Conservation (phyloP, 176 grass and related monocot species). For the Dactylis glomerata region DNA sequence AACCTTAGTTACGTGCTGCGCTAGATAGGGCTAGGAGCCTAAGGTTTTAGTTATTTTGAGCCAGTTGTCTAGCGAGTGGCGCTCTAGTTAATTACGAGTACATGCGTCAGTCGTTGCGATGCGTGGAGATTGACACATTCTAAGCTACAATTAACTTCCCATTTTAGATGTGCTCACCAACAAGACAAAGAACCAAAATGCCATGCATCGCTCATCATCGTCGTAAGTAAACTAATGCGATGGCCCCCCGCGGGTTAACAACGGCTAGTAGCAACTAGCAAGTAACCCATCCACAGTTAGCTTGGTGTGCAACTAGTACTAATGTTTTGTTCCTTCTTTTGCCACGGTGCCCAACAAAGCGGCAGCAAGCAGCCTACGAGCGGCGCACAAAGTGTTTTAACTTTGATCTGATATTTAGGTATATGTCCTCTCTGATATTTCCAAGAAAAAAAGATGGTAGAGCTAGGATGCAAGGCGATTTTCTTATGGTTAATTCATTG, state of each 20-base stretch:
- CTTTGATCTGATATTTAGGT: neutral
- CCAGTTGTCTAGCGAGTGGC: neutral
- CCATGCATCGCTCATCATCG: neutral
- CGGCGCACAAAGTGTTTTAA: neutral
- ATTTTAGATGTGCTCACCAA: neutral
- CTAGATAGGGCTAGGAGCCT: neutral
- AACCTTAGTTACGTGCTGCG: neutral
- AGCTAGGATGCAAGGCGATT: neutral
- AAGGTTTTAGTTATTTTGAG: neutral
- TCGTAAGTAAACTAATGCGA: neutral
- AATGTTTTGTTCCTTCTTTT: neutral
- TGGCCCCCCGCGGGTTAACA: neutral
- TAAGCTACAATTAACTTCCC: neutral
- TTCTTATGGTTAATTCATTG: neutral
- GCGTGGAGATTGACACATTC: neutral
- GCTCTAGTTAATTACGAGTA: neutral
- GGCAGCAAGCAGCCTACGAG: neutral
- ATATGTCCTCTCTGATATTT: neutral
- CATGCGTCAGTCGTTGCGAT: neutral
- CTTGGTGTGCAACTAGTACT: neutral
- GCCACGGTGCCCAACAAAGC: neutral
- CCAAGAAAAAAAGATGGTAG: neutral
- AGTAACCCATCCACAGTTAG: neutral
- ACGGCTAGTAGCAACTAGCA: neutral
- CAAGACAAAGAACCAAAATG: neutral